Conservation (phyloP, 2,329 filamentous ascomycete species). For the Penicillium sp. region DNA sequence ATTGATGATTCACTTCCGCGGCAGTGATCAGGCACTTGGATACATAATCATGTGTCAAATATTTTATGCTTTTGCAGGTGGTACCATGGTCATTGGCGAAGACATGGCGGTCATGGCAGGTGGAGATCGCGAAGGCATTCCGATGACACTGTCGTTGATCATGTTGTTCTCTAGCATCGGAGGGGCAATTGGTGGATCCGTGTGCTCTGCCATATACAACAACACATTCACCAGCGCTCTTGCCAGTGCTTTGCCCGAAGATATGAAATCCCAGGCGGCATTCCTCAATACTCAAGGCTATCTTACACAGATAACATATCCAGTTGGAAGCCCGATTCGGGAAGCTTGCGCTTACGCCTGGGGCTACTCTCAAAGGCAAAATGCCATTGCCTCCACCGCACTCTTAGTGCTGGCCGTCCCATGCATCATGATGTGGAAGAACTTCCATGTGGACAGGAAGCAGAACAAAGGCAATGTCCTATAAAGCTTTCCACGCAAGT, state of each 20-base stretch:
- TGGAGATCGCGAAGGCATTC: conserved; percentile 59
- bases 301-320: conserved; percentile 33
- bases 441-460: conserved; percentile 43
- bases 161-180: conserved; percentile 41
- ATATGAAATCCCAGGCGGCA: conserved; percentile 24
- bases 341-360: conserved; percentile 44
- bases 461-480: conserved; percentile 44
- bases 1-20: conserved; percentile 62
- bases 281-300: conserved; percentile 35
- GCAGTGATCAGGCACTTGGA: conserved; percentile 51
- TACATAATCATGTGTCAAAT: conserved; percentile 62
- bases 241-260: conserved; percentile 48
- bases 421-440: conserved; percentile 43
- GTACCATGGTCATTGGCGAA: conserved; percentile 58
- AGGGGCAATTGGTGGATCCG: conserved; percentile 38
- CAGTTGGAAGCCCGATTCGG: conserved; percentile 33
- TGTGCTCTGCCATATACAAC: conserved; percentile 58
- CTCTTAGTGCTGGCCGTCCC: conserved; percentile 40
- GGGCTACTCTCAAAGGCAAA: conserved; percentile 43
- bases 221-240: conserved; percentile 58
- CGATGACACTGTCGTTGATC: conserved; percentile 47
- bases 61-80: conserved; percentile 59
- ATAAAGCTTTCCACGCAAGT: conserved; percentile 3
- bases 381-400: conserved; percentile 39
- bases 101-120: conserved; percentile 64